Evolutionary conservation across 179 eudicot genomes (phyloP), one percentile per base, ranked within the genome.

Genomic region (Pouteria campechiana): DNA sequence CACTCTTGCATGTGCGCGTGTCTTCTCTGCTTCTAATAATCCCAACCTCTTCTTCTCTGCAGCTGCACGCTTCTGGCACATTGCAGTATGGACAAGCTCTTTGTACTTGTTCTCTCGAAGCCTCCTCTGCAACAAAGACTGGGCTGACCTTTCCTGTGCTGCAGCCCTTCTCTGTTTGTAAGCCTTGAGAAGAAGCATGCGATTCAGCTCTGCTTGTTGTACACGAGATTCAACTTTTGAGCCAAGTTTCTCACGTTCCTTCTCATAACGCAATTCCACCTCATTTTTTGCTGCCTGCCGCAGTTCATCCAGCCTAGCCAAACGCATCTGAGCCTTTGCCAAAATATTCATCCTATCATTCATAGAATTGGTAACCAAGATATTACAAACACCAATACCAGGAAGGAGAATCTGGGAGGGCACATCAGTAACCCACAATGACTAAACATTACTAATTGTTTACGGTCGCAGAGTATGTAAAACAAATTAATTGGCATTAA

Each of bases 11-110:
- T 54, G 76, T 41, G 95, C 95, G 64, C 68, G 77, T 32, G 65
- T 69, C 63, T 81, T 81, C 71, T 90, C 97, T 38, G 80, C 86
- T 60, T 89, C 98, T 38, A 90, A 55, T 36, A 81, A 60, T 34
- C 79, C 83, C 47, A 72, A 36, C 29, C 98, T 52, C 57, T 90
- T 90, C 65, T 67, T 85, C 74, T 90, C 98, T 31, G 98, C 98
- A 54, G 89, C 83, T 28, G 65, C 67, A 32, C 95, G 95, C 65
- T 90, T 90, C 64, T 90, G 95, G 59, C 50, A 60, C 33, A 85
- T 86, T 30, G 95, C 86, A 44, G 87, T 75, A 55, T 65, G 74
- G 40, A 90, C 95, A 52, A 79, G 48, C 64, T 90, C 95, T 63
- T 86, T 90, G 57, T 86, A 74, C 61, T 78, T 90, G 56, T 58